Base-by-base conservation (phyloP, 192 early-diverging fungal species). In the Spizellomyces punctatus region DNA sequence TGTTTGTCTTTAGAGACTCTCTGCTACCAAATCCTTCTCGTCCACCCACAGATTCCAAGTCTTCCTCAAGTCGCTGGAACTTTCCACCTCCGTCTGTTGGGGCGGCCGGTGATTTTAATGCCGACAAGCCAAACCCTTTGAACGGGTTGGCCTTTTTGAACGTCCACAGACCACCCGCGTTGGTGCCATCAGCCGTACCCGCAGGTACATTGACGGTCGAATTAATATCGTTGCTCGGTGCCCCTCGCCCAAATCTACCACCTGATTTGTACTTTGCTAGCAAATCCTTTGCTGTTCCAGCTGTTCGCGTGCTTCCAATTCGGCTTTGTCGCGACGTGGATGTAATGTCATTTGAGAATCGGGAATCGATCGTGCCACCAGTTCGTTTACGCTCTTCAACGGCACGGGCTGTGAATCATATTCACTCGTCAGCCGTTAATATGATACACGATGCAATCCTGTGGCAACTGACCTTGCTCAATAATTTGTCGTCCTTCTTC, bases 401-500 rank as follows among this genome's bases (percentile, higher is more conserved):
- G 4, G 64, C 58, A 5, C 73, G 73, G 17, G 64, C 73, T 74
- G 65, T 3, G 6, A 46, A 19, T 19, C 17, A 59, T 14, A 54
- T 19, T 16, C 42, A 66, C 43, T 41, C 10, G 10, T 41, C 36
- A 10, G 48, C 6, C n/a, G 0, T 47, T 9, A 21, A 58, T 66
- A 6, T 5, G 19, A 46, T 2, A 16, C 6, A 58, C 14, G 0
- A 50, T 63, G 5, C 19, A 9, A 1, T 49, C 10, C 45, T 8
- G 50, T n/a, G 22, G 43, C 6, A n/a, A 41, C 63, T 47, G 12
- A 85, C 82, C 82, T 63, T 82, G 80, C n/a, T 81, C 78, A 59
- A 84, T 76, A n/a, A 80, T 77, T 19, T 73, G 49, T n/a, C 82
- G 9, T 6, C 84, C 84, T 75, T 86, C 84, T 10, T 74, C 67